Evolutionary conservation across 163 green algal genomes (phyloP).

Genomic region (Scenedesmus sp.): DNA sequence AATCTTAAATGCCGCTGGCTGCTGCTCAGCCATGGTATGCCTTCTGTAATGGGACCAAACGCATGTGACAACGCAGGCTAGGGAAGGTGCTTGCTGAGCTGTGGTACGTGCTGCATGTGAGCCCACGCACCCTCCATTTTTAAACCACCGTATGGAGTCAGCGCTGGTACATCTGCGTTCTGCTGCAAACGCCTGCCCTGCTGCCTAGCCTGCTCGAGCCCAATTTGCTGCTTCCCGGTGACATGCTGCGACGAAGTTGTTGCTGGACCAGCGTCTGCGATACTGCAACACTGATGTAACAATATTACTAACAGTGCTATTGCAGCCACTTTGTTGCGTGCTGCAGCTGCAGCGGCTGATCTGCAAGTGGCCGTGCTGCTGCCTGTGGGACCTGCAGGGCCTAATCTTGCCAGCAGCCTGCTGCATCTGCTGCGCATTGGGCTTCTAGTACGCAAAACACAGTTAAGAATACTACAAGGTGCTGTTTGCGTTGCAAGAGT

Average conservation of each 20-base stretch:
- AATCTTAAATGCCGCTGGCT: no score
- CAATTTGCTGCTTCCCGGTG: neutral
- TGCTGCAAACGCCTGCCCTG: neutral
- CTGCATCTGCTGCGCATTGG: neutral
- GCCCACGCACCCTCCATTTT: constrained; percentile 32
- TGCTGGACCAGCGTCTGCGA: neutral
- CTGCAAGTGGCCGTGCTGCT: no score
- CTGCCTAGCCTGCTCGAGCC: neutral
- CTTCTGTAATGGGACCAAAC: neutral
- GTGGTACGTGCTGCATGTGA: no score
- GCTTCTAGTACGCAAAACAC: neutral
- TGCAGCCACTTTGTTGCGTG: neutral
- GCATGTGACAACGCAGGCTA: no score
- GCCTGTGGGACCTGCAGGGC: no score
- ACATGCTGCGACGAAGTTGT: neutral
- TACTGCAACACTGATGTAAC: neutral
- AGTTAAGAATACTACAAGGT: neutral
- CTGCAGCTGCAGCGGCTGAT: neutral
- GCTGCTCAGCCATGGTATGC: neutral
- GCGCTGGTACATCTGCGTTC: constrained; percentile 25
- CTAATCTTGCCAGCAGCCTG: neutral
- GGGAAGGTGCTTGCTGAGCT: no score
- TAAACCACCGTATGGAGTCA: neutral
- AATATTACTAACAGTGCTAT: neutral
- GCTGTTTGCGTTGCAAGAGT: no score